Evolutionary conservation across 179 eudicot genomes (phyloP), one percentile per base, ranked within the genome.

Genomic region (Spinacia oleracea): DNA sequence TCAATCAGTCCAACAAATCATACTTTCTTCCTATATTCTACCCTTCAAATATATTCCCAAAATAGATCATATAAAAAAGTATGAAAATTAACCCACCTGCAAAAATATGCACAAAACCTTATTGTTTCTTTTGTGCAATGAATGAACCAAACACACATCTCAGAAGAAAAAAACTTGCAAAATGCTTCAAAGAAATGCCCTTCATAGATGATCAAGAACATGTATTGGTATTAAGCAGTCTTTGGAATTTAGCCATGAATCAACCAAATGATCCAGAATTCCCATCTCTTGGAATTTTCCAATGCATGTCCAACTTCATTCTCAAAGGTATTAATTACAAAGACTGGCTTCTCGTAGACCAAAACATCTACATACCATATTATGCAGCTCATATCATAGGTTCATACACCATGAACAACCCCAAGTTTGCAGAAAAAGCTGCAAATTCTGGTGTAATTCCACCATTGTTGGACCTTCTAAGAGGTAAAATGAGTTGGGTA

Each of bases 361-460:
- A 89, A 72, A 92, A 92, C 80, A 88, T 89, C 63, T 90, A 90
- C 79, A 87, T 90, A 32, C 91, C 97, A 11, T 90, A 92, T 70
- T 92, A 92, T 81, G 97, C 94, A 46, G 91, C 94, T 72, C 97
- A 92, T 79, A 85, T 92, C 3, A 84, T 92, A 34, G 97, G 94
- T 6, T 90, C 97, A 2, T 91, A 89, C 84, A 90, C 93, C 4
- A 85, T 90, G 89, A 92, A 85, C 83, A 87, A 75, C 38, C 82
- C 74, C 2, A 82, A 84, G 23, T 87, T 85, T 43, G 91, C 93
- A 0, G 58, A 80, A 46, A 85, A 72, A 67, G 93, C 89, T 5
- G 88, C 83, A 20, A 83, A 83, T n/a, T 87, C 91, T 2, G 94
- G 97, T 12, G 92, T 90, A 10, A 77, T 90, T 43, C 86, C 87